phyloP scores from a whole-genome alignment of 345 rosid genomes.

The Turnera subulata region DNA sequence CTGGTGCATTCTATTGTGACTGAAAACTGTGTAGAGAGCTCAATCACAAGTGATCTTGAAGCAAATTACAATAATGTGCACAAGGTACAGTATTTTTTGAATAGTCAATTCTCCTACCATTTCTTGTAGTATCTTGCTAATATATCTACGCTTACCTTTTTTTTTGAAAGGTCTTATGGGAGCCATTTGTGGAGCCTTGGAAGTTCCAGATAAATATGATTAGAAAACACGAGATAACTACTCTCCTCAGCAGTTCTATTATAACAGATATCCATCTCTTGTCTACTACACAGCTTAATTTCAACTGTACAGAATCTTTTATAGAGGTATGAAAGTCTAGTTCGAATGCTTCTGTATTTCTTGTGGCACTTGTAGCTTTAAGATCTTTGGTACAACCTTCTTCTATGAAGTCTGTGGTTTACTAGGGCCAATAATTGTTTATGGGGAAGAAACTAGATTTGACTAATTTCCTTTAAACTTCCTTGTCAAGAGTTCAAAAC shows the following conservation, averaged over 20 bases:
- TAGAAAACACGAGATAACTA: slow-evolving; percentile 45
- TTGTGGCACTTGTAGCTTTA: background rate
- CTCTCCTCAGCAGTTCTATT: slow-evolving; percentile 47
- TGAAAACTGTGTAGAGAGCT: slow-evolving; percentile 43
- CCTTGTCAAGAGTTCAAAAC: too few relatives aligned
- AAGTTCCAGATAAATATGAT: slow-evolving; percentile 49
- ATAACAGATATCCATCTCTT: slow-evolving; percentile 56
- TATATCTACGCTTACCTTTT: slow-evolving; percentile 9
- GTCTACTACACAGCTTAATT: slow-evolving; percentile 64
- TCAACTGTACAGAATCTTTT: slow-evolving; percentile 74
- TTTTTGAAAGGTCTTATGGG: slow-evolving; percentile 68
- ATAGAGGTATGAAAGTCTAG: slow-evolving; percentile 51
- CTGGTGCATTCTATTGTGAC: slow-evolving; percentile 39
- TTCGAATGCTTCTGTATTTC: slow-evolving; percentile 10
- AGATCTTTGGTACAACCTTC: too few relatives aligned
- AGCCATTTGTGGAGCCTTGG: slow-evolving; percentile 95
- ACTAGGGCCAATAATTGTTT: too few relatives aligned
- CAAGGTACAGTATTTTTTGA: slow-evolving; percentile 46
- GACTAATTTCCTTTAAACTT: too few relatives aligned
- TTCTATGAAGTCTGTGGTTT: too few relatives aligned
- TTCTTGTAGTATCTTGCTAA: slow-evolving; percentile 5
- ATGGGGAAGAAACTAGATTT: too few relatives aligned
- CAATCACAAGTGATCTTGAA: slow-evolving; percentile 58
- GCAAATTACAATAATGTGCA: slow-evolving; percentile 78
- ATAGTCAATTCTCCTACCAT: background rate